These are phyloP conservation scores for Colletotrichum gigasporum DNA, from an alignment of 2,329 filamentous ascomycete genomes.

Conservation along the genomic window DNA sequence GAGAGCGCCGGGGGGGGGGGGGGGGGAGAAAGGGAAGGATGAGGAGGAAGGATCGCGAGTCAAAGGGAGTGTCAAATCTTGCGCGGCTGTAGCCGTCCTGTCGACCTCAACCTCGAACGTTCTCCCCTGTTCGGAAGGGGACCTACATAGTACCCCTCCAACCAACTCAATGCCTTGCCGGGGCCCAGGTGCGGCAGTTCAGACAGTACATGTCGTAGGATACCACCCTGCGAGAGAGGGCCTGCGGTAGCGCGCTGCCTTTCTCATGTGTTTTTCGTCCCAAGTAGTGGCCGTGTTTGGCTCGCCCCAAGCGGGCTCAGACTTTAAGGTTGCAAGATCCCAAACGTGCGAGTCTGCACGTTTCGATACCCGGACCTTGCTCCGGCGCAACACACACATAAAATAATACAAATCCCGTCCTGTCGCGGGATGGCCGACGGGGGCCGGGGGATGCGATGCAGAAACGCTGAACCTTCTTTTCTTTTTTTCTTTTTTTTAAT, in stretches of 20 bases:
- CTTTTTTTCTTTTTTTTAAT: too few species aligned
- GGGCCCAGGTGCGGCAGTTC: slow-evolving; percentile 2
- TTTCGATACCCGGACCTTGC: slow-evolving; percentile 20
- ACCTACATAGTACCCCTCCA: background rate
- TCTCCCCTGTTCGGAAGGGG: background rate
- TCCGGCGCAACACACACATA: background rate
- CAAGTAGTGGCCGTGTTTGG: too few species aligned
- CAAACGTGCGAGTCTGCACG: slow-evolving; percentile 20
- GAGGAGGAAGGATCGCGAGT: background rate
- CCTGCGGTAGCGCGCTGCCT: too few species aligned
- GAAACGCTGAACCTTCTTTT: background rate
- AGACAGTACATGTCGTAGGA: slow-evolving; percentile 7
- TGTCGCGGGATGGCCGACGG: background rate
- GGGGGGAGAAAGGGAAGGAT: background rate
- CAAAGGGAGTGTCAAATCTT: background rate
- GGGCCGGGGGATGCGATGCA: background rate
- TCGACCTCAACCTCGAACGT: background rate
- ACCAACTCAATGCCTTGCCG: background rate
- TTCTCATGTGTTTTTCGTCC: background rate
- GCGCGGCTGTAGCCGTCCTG: slow-evolving; percentile 3
- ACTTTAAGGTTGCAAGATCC: slow-evolving; percentile 17
- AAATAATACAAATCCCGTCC: too few species aligned
- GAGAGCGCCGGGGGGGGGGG: background rate
- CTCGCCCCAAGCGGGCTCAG: slow-evolving; percentile 7
- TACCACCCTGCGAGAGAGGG: background rate